Conservation (phyloP, 345 rosid genomes). For the Citrus trifoliata region DNA sequence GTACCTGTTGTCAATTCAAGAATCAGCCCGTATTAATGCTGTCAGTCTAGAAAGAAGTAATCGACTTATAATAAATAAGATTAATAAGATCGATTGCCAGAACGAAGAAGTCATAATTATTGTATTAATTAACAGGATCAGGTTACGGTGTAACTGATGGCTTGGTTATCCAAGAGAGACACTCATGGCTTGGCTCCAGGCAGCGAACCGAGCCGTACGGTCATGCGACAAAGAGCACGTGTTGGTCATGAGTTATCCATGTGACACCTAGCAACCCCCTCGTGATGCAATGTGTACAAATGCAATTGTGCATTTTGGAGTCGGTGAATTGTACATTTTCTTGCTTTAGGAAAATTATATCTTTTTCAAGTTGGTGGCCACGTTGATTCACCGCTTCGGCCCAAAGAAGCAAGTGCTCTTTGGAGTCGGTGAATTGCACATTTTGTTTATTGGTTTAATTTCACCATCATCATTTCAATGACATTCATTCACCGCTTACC, state of each 20-base stretch:
- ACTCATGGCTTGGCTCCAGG: background rate
- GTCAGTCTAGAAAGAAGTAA: background rate
- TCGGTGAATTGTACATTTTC: background rate
- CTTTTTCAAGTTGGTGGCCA: background rate
- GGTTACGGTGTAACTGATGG: no score
- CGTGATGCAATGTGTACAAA: background rate
- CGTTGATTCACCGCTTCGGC: background rate
- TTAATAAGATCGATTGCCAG: no score
- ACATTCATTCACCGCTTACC: background rate
- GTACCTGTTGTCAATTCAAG: background rate
- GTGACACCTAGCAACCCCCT: slow-evolving; percentile 17
- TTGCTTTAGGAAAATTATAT: background rate
- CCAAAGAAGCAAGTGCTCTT: no score
- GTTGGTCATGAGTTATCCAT: slow-evolving; percentile 5
- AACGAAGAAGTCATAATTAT: no score
- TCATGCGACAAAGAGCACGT: slow-evolving; percentile 4
- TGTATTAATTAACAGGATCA: background rate
- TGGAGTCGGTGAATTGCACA: no score
- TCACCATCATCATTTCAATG: background rate
- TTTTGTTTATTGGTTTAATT: no score
- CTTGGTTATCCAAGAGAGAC: background rate
- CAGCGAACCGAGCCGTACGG: background rate
- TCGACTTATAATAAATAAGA: no score
- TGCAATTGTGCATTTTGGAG: background rate
- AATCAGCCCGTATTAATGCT: no score